Conservation (phyloP, 306 rosid genomes). For the Rosa persica region DNA sequence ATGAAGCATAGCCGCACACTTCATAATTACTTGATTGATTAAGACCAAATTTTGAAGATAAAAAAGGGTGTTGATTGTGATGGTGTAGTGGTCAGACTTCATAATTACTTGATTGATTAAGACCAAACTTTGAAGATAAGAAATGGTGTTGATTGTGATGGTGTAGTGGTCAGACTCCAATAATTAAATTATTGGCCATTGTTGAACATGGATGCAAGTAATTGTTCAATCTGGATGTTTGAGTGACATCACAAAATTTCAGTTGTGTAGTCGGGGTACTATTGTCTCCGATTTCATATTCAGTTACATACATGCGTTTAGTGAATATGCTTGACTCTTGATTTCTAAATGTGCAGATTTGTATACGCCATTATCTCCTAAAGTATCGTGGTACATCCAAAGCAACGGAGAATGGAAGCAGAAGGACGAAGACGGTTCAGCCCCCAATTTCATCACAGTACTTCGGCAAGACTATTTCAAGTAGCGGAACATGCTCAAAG, state of each 20-base stretch:
- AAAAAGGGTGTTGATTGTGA: neutral
- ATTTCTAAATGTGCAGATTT: constrained; percentile 44
- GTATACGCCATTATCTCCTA: constrained; percentile 68
- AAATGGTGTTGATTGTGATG: neutral
- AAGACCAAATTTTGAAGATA: neutral
- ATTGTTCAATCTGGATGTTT: neutral
- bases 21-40: neutral
- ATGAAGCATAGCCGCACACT: neutral
- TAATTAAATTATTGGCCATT: neutral
- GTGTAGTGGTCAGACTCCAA: neutral
- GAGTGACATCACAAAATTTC: neutral
- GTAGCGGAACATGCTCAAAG: constrained; percentile 24
- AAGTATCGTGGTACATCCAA: constrained; percentile 72
- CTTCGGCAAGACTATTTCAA: constrained; percentile 73
- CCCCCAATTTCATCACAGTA: constrained; percentile 48
- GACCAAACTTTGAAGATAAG: neutral
- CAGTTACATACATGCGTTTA: neutral
- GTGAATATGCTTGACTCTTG: constrained; percentile 15
- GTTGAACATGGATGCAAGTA: neutral
- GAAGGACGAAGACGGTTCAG: constrained; percentile 55
- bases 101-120: neutral
- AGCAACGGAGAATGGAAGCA: constrained; percentile 65
- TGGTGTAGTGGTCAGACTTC: neutral
- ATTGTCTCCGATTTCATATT: neutral
- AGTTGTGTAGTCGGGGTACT: neutral